Conservation (phyloP, 495 filamentous ascomycete genomes). For the Penicillium macrosclerotiorum region DNA sequence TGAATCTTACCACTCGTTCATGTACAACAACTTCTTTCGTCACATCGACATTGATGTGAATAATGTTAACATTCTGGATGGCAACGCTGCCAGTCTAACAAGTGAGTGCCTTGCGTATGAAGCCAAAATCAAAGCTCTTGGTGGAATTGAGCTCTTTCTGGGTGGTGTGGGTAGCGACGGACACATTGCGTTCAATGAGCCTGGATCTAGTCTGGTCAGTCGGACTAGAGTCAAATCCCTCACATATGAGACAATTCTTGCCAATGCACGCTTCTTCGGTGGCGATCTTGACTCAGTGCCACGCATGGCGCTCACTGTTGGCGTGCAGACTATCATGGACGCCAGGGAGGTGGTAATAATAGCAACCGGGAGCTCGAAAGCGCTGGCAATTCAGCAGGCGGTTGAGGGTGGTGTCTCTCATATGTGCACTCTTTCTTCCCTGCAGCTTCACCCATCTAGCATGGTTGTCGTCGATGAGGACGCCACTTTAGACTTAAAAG, state of each 20-base stretch:
- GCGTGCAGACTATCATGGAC: slow-evolving; percentile 1
- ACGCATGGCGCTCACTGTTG: neutral
- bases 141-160: slow-evolving; percentile 1
- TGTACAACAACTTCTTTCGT: neutral
- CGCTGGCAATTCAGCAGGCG: neutral
- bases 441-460: neutral
- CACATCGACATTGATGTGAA: neutral
- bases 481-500: neutral
- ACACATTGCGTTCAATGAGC: neutral
- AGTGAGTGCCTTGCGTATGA: neutral
- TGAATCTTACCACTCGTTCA: neutral
- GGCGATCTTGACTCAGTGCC: neutral
- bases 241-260: neutral
- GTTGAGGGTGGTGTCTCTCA: neutral
- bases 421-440: neutral
- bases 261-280: neutral
- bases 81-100: neutral
- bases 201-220: neutral
- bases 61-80: neutral
- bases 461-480: slow-evolving; percentile 1
- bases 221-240: slow-evolving; percentile 2
- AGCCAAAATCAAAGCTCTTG: neutral
- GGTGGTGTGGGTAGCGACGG: neutral
- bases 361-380: neutral
- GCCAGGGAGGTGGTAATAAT: neutral